phyloP scores from a whole-genome alignment of 331 rosid genomes.

The Rosa hybrid region DNA sequence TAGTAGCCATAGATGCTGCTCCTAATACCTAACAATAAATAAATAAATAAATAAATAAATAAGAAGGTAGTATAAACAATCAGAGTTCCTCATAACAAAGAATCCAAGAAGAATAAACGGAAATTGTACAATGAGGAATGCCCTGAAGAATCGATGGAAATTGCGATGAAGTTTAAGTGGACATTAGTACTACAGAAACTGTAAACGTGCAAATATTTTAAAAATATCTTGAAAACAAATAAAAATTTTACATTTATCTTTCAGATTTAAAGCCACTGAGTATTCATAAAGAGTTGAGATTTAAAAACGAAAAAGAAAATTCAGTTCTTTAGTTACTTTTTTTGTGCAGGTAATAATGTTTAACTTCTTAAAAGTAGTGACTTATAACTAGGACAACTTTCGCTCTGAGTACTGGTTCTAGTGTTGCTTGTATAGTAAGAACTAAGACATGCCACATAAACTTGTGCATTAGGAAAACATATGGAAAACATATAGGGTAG shows the following conservation, averaged over 20 bases:
- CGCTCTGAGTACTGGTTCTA: background rate
- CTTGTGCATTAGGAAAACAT: background rate
- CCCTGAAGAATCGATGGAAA: background rate
- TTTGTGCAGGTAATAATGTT: background rate
- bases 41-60: background rate
- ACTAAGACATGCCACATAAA: background rate
- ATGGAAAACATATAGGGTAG: background rate
- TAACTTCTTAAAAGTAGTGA: background rate
- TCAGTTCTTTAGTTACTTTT: background rate
- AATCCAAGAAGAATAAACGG: background rate
- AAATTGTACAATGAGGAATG: background rate
- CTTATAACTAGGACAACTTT: background rate
- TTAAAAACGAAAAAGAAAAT: background rate
- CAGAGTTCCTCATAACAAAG: background rate
- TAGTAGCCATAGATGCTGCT: slow-evolving; percentile 78
- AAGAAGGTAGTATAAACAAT: background rate
- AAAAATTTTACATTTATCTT: background rate
- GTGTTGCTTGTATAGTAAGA: background rate
- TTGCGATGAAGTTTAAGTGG: background rate
- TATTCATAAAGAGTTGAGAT: background rate
- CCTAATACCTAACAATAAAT: slow-evolving; percentile 68
- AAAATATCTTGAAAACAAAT: background rate
- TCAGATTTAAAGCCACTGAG: background rate
- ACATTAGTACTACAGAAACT: background rate
- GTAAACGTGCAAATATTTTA: background rate